Base-by-base conservation (phyloP, 139 green algal genomes). In the Dunaliella primolecta region DNA sequence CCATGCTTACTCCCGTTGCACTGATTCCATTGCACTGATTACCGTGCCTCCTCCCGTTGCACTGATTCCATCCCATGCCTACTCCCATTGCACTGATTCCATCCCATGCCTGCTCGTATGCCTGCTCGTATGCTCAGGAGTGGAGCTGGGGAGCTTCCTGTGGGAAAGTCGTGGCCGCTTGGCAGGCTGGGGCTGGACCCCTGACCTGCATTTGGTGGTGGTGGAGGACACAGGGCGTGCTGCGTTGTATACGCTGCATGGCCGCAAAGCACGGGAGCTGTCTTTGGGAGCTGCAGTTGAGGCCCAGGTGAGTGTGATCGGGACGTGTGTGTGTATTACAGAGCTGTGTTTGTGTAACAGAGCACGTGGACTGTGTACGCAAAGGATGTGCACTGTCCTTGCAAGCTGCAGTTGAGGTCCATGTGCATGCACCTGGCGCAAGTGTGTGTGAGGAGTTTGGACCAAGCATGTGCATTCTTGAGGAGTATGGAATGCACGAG, bases 171-270 rank as follows among this genome's bases (percentile, higher is more conserved):
- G 2, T 1, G 91, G 89, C 15, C 85, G 84, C 27, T 87, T 98
- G 33, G 84, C 92, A 25, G 87, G 76, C 0, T 92, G 94, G 89
- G 95, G 94, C 24, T 98, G 96, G 96, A 96, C 84, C 15, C 38
- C 34, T 2, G 77, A 84, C 0, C 90, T 95, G 84, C 86, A 95
- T 38, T 88, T 98, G 84, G 74, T 97, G 35, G 80, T 93, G 31
- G 78, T 84, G 29, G 77, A 84, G 78, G 21, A 15, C 25, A 29
- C 20, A 21, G 84, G 78, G 35, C 38, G 83, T n/a, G 70, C 57
- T 34, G 70, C 55, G 25, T 2, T 80, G 38, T n/a, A n/a, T 32
- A 55, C 27, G 3, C 30, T n/a, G 20, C 76, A 81, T 46, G 76
- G 76, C 30, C 33, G 30, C 7, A 32, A 32, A 77, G 71, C 71